Evolutionary conservation across 164 flowering plant species (phyloP).

Genomic region (Piper longum): DNA sequence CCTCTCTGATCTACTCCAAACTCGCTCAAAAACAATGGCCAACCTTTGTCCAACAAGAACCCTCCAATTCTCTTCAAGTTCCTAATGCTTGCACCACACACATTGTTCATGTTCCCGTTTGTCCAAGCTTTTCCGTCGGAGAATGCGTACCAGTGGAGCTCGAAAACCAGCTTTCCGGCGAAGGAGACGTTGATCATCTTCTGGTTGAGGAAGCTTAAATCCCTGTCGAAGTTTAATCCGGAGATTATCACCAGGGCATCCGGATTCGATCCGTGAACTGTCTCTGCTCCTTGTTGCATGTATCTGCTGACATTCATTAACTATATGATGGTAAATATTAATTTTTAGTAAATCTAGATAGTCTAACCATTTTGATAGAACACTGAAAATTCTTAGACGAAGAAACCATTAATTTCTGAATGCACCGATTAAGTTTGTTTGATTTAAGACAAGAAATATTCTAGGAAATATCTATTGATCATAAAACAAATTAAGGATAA

Average conservation of each 20-base stretch:
- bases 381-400: too few species aligned
- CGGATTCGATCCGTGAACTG: conserved; percentile 75
- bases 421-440: too few species aligned
- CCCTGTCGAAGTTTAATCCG: conserved; percentile 50
- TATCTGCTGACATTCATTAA: conserved; percentile 21
- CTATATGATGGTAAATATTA: too few species aligned
- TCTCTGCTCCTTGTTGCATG: conserved; percentile 84
- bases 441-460: too few species aligned
- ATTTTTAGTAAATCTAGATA: too few species aligned
- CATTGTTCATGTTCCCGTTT: conserved; percentile 45
- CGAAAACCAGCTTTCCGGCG: conserved; percentile 46
- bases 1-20: conserved; percentile 71
- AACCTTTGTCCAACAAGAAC: conserved; percentile 30
- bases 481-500: too few species aligned
- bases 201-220: conserved; percentile 35
- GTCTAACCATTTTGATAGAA: too few species aligned
- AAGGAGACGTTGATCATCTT: conserved; percentile 38
- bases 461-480: too few species aligned
- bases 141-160: conserved; percentile 69
- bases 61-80: conserved; percentile 7
- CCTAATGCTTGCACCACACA: conserved; percentile 30
- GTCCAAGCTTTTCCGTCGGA: conserved; percentile 48
- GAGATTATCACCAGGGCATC: conserved; percentile 60
- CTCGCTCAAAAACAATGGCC: conserved; percentile 71
- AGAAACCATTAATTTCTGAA: too few species aligned